Percentiles rank a stretch among this genome's conserved stretches.
phyloP scores from a whole-genome alignment of 2,329 filamentous ascomycete genomes.

The Dothideomycetes sp. region DNA sequence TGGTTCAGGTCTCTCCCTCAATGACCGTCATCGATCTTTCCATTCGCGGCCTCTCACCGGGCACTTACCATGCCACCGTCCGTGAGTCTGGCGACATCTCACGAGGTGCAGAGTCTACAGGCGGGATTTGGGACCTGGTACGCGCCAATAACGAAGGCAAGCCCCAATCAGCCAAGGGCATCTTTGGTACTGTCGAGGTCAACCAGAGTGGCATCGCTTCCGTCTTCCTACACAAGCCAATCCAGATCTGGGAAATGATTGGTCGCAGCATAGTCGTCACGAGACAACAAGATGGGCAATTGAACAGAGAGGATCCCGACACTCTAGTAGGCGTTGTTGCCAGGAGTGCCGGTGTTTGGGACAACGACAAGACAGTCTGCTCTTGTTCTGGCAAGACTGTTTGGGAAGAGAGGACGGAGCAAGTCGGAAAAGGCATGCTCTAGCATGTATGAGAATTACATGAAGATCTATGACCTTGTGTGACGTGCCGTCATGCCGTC shows the following conservation, averaged over 20 bases:
- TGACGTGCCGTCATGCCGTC: too few relatives aligned
- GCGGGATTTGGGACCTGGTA: constrained; percentile 64
- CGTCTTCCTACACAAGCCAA: constrained; percentile 69
- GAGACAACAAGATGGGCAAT: constrained; percentile 51
- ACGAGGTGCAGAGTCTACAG: constrained; percentile 70
- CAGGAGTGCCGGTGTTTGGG: constrained; percentile 94
- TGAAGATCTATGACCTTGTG: too few relatives aligned
- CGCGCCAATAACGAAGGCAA: constrained; percentile 35
- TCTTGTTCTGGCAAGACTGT: constrained; percentile 96
- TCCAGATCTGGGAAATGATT: constrained; percentile 94
- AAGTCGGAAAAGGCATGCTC: constrained; percentile 82
- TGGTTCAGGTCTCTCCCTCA: constrained; percentile 78
- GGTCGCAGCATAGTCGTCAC: constrained; percentile 85
- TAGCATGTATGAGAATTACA: constrained; percentile 30
- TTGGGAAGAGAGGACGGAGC: constrained; percentile 92
- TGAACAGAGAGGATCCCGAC: constrained; percentile 62
- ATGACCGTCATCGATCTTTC: constrained; percentile 82
- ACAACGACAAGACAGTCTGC: constrained; percentile 97
- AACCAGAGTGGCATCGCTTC: constrained; percentile 66
- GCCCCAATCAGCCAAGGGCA: constrained; percentile 46
- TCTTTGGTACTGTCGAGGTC: constrained; percentile 68
- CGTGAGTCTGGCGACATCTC: constrained; percentile 82
- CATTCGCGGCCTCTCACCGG: constrained; percentile 69
- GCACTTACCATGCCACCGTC: constrained; percentile 75
- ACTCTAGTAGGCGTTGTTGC: constrained; percentile 91